A percentile compares a stretch with the other conserved stretches of the same genome.
Evolutionary conservation across 306 rosid species (phyloP).

Genomic region (Neltuma alba): DNA sequence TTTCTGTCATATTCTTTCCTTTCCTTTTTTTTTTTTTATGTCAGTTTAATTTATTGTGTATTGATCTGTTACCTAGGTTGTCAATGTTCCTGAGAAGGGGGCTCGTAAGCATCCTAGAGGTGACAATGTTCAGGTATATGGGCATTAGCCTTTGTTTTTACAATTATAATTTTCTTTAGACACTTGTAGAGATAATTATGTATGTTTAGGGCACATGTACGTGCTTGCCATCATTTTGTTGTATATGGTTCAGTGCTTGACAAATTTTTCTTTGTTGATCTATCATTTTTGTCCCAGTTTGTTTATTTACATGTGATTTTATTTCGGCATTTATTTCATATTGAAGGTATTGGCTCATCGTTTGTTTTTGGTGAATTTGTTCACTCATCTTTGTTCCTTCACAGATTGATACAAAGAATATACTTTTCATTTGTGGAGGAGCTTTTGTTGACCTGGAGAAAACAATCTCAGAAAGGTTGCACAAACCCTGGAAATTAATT

Average conservation of each 20-base stretch:
- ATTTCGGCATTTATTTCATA: slow-evolving; percentile 7
- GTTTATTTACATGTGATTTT: slow-evolving; percentile 15
- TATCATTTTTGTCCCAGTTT: background rate
- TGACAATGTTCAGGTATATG: slow-evolving; percentile 88
- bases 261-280: background rate
- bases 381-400: slow-evolving; percentile 33
- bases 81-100: slow-evolving; percentile 96
- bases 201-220: slow-evolving; percentile 19
- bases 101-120: slow-evolving; percentile 96
- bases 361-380: slow-evolving; percentile 2
- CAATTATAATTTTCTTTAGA: background rate
- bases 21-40: background rate
- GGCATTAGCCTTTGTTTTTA: slow-evolving; percentile 14
- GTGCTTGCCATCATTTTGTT: slow-evolving; percentile 26
- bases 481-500: slow-evolving; percentile 33
- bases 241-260: background rate
- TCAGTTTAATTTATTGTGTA: background rate
- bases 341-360: slow-evolving; percentile 9
- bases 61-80: slow-evolving; percentile 65
- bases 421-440: slow-evolving; percentile 97
- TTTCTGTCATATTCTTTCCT: background rate
- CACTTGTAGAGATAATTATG: slow-evolving; percentile 22
- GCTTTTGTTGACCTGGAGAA: slow-evolving; percentile 97
- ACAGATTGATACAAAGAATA: slow-evolving; percentile 96
- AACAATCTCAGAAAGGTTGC: slow-evolving; percentile 95